Evolutionary conservation across 805 yeast genomes (phyloP).

Genomic region (Teunomyces cretensis): DNA sequence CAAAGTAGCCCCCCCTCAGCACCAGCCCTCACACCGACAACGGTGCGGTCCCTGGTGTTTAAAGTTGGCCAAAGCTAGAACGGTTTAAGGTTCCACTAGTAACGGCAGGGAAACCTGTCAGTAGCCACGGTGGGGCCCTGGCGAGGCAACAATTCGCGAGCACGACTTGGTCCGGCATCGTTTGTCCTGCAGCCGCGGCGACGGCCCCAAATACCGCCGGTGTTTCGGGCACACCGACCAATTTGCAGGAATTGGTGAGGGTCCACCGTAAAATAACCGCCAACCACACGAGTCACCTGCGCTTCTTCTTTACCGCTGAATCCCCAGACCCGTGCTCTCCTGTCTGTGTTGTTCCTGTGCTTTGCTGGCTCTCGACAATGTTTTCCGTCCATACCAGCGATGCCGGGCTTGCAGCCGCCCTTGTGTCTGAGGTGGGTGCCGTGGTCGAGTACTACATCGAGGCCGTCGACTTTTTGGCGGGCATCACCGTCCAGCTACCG

Average conservation of each 20-base stretch:
- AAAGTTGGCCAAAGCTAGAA: no score
- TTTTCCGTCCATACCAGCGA: background rate
- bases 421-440: background rate
- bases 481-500: background rate
- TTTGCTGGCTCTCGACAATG: no score
- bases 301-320: no score
- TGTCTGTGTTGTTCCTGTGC: no score
- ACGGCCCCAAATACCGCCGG: background rate
- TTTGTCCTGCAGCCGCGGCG: constrained; percentile 3
- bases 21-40: no score
- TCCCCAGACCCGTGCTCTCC: no score
- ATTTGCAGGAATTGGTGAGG: no score
- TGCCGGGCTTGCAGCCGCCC: background rate
- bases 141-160: constrained; percentile 1
- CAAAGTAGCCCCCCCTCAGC: no score
- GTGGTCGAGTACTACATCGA: background rate
- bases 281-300: no score
- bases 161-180: background rate
- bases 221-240: background rate
- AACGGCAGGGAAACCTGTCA: background rate
- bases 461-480: background rate
- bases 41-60: no score
- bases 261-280: no score
- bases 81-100: no score
- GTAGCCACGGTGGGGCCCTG: background rate